Conservation (phyloP, 2,329 filamentous ascomycete species). For the Ophiostoma tasmaniense region DNA sequence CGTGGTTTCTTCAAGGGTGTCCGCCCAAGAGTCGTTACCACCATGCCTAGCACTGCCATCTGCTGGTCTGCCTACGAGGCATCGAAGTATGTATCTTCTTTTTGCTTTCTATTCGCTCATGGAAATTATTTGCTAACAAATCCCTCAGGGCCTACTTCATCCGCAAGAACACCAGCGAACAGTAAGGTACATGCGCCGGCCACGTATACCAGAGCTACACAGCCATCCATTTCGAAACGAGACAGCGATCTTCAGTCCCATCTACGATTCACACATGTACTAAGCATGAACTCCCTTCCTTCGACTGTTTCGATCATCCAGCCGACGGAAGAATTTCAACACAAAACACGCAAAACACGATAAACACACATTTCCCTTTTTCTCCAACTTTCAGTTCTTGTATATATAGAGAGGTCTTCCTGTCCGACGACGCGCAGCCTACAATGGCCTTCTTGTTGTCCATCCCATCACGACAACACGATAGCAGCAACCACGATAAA, state of each 20-base stretch:
- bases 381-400: not conserved
- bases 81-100: constrained; percentile 44
- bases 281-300: not conserved
- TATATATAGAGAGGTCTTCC: not conserved
- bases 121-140: not conserved
- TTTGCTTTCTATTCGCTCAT: not conserved
- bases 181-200: not conserved
- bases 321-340: not conserved
- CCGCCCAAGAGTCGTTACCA: constrained; percentile 83
- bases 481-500: not conserved
- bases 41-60: constrained; percentile 98
- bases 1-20: constrained; percentile 89
- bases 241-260: not conserved
- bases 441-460: not conserved
- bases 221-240: not conserved
- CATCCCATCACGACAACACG: not conserved
- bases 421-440: not conserved
- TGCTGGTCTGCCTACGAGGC: constrained; percentile 81
- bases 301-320: not conserved
- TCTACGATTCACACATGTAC: not conserved
- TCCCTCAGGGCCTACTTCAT: constrained; percentile 51
- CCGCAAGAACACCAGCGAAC: constrained; percentile 18
- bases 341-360: not conserved
- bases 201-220: no score
- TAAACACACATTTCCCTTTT: not conserved